These are phyloP conservation scores for Penicillium turbatum DNA, from an alignment of 495 filamentous ascomycete species.

Conservation along the genomic window DNA sequence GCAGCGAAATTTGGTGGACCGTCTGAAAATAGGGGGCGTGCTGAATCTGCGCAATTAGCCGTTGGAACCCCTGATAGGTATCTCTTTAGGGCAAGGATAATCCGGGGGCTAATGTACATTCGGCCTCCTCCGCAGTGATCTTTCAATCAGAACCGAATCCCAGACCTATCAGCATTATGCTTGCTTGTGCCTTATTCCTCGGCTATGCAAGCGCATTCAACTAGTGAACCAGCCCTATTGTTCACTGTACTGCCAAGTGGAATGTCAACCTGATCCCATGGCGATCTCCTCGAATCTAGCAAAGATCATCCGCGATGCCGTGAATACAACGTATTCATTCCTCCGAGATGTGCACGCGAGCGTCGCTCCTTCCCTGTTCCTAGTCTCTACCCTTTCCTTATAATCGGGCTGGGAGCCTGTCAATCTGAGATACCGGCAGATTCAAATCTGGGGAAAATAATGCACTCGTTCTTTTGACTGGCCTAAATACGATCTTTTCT, in stretches of 20 bases:
- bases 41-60: not conserved
- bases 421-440: not conserved
- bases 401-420: not conserved
- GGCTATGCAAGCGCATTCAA: conserved; percentile 20
- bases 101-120: conserved; percentile 10
- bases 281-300: conserved; percentile 16
- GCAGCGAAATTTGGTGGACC: not conserved
- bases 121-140: not conserved
- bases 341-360: conserved; percentile 17
- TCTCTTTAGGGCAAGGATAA: conserved; percentile 18
- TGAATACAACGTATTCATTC: conserved; percentile 5
- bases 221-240: too few species aligned
- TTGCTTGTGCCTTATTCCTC: conserved; percentile 4
- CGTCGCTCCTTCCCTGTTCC: conserved; percentile 3
- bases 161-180: conserved; percentile 1
- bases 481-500: conserved; percentile 4
- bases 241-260: not conserved
- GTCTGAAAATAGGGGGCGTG: not conserved
- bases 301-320: conserved; percentile 7
- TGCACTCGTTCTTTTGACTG: not conserved
- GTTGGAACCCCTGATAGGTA: conserved; percentile 13
- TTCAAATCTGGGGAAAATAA: not conserved
- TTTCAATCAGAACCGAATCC: not conserved
- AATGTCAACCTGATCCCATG: not conserved
- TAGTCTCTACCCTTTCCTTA: not conserved